Conservation (phyloP, 1,284 basidiomycete species). For the Ustilago nuda region DNA sequence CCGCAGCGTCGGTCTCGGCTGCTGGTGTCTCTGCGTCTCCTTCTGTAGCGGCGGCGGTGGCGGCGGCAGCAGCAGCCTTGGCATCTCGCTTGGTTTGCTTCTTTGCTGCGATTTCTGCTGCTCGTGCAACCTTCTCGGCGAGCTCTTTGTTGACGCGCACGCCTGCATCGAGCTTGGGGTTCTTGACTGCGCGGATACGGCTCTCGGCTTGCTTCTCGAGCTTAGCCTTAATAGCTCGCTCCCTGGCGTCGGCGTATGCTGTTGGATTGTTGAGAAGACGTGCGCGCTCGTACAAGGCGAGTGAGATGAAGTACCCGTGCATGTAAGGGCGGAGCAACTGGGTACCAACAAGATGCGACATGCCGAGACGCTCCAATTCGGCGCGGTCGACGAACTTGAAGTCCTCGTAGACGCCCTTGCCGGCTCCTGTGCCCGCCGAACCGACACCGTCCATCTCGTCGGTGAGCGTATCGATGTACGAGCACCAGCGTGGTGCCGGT, state of each 20-base stretch:
- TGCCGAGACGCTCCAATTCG: conserved; percentile 79
- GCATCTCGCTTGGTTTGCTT: conserved; percentile 69
- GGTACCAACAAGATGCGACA: conserved; percentile 93
- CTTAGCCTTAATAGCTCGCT: conserved; percentile 85
- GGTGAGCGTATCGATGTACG: conserved; percentile 96
- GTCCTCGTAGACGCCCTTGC: conserved; percentile 81
- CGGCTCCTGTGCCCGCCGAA: conserved; percentile 68
- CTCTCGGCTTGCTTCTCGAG: conserved; percentile 93
- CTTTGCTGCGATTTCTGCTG: conserved; percentile 76
- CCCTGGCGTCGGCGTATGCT: conserved; percentile 92
- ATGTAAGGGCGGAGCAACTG: conserved; percentile 97
- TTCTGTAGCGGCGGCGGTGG: conserved; percentile 57
- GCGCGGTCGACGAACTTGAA: conserved; percentile 94
- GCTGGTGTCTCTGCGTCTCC: conserved; percentile 56
- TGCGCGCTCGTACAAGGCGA: conserved; percentile 95
- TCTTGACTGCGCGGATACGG: conserved; percentile 77
- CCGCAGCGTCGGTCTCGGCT: conserved; percentile 69
- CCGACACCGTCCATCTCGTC: conserved; percentile 85
- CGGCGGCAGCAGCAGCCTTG: conserved; percentile 23
- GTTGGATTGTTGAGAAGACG: conserved; percentile 95
- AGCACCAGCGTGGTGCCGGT: conserved; percentile 94
- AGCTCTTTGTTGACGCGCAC: conserved; percentile 90
- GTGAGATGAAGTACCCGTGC: conserved; percentile 98
- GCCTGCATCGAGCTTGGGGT: conserved; percentile 63
- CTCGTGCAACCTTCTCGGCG: conserved; percentile 83